These are phyloP conservation scores for Typha latifolia DNA, from an alignment of 176 grass and related monocot genomes.

Conservation along the genomic window DNA sequence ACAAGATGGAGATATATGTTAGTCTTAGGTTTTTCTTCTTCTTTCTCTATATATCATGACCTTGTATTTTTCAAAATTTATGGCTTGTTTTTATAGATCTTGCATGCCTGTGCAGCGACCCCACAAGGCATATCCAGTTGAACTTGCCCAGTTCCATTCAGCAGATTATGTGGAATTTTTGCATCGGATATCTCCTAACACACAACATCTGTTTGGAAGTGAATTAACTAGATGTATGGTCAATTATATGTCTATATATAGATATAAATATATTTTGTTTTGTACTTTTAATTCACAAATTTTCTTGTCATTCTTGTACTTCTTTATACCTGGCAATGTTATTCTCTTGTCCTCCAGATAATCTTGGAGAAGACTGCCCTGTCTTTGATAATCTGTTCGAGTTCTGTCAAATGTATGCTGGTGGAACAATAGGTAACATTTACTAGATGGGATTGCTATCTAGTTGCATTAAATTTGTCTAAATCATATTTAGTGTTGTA, in stretches of 20 bases:
- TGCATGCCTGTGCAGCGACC: conserved; percentile 57
- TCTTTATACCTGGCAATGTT: background rate
- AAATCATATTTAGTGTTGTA: conserved; percentile 43
- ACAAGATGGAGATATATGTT: conserved; percentile 99
- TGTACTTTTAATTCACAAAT: background rate
- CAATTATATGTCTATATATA: conserved; percentile 17
- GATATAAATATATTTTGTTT: background rate
- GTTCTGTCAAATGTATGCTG: conserved; percentile 96
- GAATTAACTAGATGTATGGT: conserved; percentile 93
- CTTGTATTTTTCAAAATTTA: conserved; percentile 4
- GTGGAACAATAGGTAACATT: conserved; percentile 92
- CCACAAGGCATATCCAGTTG: conserved; percentile 96
- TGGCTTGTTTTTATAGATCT: conserved; percentile 2
- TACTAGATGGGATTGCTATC: conserved; percentile 6
- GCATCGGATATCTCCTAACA: conserved; percentile 90
- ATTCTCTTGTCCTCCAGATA: conserved; percentile 29
- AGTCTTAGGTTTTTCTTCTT: conserved; percentile 29
- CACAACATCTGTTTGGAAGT: conserved; percentile 50
- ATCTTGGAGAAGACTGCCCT: conserved; percentile 94
- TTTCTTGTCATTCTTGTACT: background rate
- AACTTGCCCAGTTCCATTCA: conserved; percentile 95
- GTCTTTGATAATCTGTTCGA: conserved; percentile 98
- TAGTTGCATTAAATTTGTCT: conserved; percentile 3
- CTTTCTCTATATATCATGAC: conserved; percentile 11
- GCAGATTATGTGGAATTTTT: conserved; percentile 99